Evolutionary conservation across 805 yeast genomes (phyloP).

Genomic region (Candida awuae): DNA sequence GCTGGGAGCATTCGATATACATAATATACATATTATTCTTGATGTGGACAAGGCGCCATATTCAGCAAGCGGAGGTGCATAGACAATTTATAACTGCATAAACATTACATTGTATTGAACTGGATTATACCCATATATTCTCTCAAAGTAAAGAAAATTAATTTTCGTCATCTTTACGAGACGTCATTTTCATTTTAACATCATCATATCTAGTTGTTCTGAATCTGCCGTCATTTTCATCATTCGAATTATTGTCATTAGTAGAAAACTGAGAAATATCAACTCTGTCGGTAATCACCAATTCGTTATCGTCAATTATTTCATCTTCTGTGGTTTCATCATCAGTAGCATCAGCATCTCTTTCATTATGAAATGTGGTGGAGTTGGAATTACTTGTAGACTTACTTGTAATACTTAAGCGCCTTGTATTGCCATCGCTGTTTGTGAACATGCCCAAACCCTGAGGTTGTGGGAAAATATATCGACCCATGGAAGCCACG

Average conservation of each 20-base stretch:
- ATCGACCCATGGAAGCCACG: background rate
- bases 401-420: background rate
- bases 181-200: conserved; percentile 9
- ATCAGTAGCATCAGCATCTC: conserved; percentile 11
- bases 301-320: conserved; percentile 7
- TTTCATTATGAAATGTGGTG: conserved; percentile 3
- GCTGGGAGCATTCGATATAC: too few species aligned
- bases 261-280: too few species aligned
- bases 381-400: conserved; percentile 1
- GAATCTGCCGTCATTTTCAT: too few species aligned
- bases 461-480: background rate
- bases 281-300: too few species aligned
- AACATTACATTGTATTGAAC: too few species aligned
- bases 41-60: too few species aligned
- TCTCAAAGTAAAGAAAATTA: too few species aligned
- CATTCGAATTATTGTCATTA: background rate
- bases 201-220: conserved; percentile 11
- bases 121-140: too few species aligned
- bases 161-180: conserved; percentile 5
- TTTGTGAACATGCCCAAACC: background rate
- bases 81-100: too few species aligned
- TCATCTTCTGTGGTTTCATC: conserved; percentile 22
- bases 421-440: background rate
- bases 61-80: too few species aligned
- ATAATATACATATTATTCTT: too few species aligned